A percentile compares a stretch with the other conserved stretches of the same genome.
phyloP scores from a whole-genome alignment of 495 filamentous ascomycete genomes.

The Astrothelium subdiscretum region DNA sequence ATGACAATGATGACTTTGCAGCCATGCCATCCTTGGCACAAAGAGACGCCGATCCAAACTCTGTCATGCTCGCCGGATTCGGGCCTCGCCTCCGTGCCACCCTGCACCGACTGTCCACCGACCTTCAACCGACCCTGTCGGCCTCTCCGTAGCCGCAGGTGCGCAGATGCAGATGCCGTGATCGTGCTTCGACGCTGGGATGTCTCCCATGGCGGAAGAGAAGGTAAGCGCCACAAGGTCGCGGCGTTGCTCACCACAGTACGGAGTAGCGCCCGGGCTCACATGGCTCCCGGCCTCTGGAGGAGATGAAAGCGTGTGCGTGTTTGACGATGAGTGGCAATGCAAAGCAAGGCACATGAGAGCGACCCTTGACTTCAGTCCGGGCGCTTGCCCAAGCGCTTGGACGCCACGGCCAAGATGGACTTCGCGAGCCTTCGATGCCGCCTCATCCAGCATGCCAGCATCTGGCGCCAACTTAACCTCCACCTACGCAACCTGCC shows the following conservation, averaged over 20 bases:
- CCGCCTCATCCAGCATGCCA: background rate
- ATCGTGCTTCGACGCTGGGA: background rate
- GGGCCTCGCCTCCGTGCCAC: too few species aligned
- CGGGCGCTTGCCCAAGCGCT: background rate
- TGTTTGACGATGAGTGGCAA: background rate
- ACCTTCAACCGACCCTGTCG: too few species aligned
- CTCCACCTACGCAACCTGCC: background rate
- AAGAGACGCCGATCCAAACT: too few species aligned
- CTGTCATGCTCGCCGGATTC: too few species aligned
- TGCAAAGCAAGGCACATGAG: background rate
- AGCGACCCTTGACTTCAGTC: background rate
- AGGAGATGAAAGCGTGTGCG: background rate
- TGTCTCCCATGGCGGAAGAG: background rate
- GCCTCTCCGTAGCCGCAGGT: too few species aligned
- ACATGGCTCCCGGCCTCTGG: background rate
- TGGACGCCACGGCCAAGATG: background rate
- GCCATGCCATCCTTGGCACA: too few species aligned
- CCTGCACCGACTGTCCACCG: too few species aligned
- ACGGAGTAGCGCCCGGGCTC: too few species aligned
- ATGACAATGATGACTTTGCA: too few species aligned
- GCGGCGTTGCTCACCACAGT: too few species aligned
- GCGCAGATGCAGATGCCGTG: too few species aligned
- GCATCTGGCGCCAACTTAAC: background rate
- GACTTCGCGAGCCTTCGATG: slow-evolving; percentile 2
- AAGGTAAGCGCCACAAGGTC: background rate